phyloP scores from a whole-genome alignment of 345 rosid genomes.

The Leavenworthia alabamica region DNA sequence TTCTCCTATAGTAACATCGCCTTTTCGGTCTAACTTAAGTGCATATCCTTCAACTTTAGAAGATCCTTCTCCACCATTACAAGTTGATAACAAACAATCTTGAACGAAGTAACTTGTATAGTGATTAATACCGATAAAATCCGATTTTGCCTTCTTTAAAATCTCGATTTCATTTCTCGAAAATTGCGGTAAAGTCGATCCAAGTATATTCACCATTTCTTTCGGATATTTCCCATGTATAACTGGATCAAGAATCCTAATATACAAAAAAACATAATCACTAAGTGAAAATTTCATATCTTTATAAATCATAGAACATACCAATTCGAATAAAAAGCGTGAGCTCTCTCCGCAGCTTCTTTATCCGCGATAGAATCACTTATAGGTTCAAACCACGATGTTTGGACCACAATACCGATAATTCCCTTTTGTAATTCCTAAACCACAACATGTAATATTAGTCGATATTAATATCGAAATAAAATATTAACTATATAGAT shows the following conservation, averaged over 20 bases:
- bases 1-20: conserved; percentile 44
- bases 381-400: conserved; percentile 56
- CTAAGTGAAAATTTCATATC: neutral
- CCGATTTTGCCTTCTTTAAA: conserved; percentile 34
- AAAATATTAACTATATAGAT: neutral
- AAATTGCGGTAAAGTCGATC: conserved; percentile 43
- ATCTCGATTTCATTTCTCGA: conserved; percentile 35
- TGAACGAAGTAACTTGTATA: conserved; percentile 49
- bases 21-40: conserved; percentile 28
- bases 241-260: conserved; percentile 62
- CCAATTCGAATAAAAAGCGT: conserved; percentile 58
- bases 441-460: neutral
- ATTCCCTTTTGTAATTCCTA: conserved; percentile 49
- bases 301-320: conserved; percentile 10
- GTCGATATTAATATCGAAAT: neutral
- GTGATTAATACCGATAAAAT: conserved; percentile 65
- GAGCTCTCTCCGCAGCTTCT: conserved; percentile 57
- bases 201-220: conserved; percentile 48
- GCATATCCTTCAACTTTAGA: conserved; percentile 46
- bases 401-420: conserved; percentile 56
- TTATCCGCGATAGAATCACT: conserved; percentile 43
- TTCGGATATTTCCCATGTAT: conserved; percentile 49
- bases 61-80: conserved; percentile 44
- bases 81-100: conserved; percentile 51
- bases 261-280: neutral